Evolutionary conservation across 139 green algal species (phyloP), one percentile per base, ranked within the genome.

Genomic region (Tetradesmus obliquus): DNA sequence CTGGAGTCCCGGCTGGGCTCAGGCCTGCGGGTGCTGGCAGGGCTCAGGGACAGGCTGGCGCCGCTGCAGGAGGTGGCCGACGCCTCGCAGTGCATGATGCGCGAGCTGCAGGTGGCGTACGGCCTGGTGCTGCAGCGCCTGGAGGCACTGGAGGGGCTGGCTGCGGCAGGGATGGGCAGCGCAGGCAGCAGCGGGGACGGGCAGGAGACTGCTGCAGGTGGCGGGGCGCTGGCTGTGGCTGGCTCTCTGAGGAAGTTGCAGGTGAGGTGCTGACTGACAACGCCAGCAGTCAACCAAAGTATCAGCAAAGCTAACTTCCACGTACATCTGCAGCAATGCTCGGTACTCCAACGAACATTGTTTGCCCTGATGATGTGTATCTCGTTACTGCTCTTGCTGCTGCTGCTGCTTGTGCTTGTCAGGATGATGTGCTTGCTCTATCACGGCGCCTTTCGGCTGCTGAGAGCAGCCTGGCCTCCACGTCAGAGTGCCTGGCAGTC

Each of bases 121-220:
- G 86, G 86, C 20, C 86, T 90, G 86, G 71, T 84, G 9, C 86
- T 90, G 86, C 86, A 90, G 53, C 86, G 86, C 4, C 53, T 90
- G 19, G 86, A 90, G 20, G 69, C 71, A 9, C 71, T 90, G 53
- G 86, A 90, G 86, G 76, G 60, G 71, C 71, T 90, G 86, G 82
- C 82, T 53, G 54, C 71, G 24, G 32, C 12, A 9, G 71, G 66
- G 66, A 2, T 76, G 17, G 66, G 66, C 17, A 17, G n/a, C 17
- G 66, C 66, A n/a, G 66, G 66, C 66, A 76, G 66, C n/a, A 3
- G 20, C 12, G 24, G 51, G n/a, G 54, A 86, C 1, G 87, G 51
- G 17, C n/a, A 20, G 20, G 85, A 62, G 2, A 32, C 32, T 19
- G 51, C 60, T 2, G 6, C 32, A 12, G 45, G 20, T 55, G 74